Evolutionary conservation across 495 filamentous ascomycete species (phyloP).

Genomic region (Beverwykella pulmonaria): DNA sequence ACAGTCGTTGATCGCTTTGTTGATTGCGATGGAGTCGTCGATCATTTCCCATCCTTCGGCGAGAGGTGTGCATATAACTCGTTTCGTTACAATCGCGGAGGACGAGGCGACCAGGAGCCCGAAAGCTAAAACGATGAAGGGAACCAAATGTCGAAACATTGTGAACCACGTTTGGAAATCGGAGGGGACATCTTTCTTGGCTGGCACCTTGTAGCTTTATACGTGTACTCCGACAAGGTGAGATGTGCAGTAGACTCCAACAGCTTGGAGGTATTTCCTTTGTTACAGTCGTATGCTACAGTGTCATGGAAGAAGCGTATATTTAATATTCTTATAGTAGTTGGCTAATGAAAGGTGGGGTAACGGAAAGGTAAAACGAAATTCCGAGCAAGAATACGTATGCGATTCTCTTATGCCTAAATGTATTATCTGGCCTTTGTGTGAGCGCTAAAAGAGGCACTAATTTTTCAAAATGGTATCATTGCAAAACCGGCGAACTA

Average conservation of each 20-base stretch:
- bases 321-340: not conserved
- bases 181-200: not conserved
- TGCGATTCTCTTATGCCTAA: not conserved
- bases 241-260: not conserved
- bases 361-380: not conserved
- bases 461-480: too few relatives aligned
- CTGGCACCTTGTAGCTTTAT: too few relatives aligned
- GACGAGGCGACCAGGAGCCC: not conserved
- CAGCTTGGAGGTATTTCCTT: not conserved
- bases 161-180: not conserved
- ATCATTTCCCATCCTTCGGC: slow-evolving; percentile 19
- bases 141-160: not conserved
- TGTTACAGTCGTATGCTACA: not conserved
- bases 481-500: too few relatives aligned
- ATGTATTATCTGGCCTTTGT: too few relatives aligned
- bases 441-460: too few relatives aligned
- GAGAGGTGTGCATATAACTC: slow-evolving; percentile 1
- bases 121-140: not conserved
- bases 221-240: too few relatives aligned
- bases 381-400: not conserved
- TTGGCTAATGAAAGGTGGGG: not conserved
- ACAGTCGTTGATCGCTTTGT: slow-evolving; percentile 15
- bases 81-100: not conserved
- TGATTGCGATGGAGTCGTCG: slow-evolving; percentile 22
- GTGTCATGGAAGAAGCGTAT: not conserved